Evolutionary conservation across 164 flowering plant species (phyloP).

Genomic region (Aristolochia fimbriata): DNA sequence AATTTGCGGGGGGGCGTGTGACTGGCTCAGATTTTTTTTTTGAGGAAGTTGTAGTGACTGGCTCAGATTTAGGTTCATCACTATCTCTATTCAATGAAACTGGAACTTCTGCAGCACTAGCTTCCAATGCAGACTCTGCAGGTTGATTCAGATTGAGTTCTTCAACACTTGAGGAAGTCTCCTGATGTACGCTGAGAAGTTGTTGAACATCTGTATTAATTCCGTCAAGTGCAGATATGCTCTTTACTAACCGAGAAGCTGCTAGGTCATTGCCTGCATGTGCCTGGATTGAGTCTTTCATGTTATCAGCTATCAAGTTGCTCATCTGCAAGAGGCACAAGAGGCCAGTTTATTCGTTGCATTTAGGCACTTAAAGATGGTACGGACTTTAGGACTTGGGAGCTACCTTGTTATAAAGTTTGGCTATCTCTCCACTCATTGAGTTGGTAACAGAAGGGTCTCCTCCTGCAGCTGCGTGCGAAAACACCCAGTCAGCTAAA

Average conservation of each 20-base stretch:
- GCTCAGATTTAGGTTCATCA: constrained; percentile 7
- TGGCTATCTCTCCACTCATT: constrained; percentile 34
- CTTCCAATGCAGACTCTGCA: constrained; percentile 5
- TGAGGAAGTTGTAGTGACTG: too few species aligned
- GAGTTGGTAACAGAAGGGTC: constrained; percentile 39
- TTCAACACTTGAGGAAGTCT: constrained; percentile 5
- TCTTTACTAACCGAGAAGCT: constrained; percentile 24
- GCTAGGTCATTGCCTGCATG: constrained; percentile 19
- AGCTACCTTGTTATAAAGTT: constrained; percentile 56
- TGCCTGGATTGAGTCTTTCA: constrained; percentile 31
- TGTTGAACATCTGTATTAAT: constrained; percentile 24
- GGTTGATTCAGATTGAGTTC: neutral
- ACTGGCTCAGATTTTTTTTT: constrained; percentile 6
- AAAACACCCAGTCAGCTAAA: neutral
- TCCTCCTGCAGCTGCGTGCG: constrained; percentile 50
- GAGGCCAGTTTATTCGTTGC: neutral
- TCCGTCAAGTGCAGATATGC: constrained; percentile 26
- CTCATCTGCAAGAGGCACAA: constrained; percentile 37
- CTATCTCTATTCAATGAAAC: neutral
- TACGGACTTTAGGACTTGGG: neutral
- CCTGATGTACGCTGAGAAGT: constrained; percentile 23
- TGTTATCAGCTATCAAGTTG: constrained; percentile 29
- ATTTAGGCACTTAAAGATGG: neutral
- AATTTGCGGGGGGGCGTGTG: neutral
- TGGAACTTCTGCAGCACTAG: constrained; percentile 2